Evolutionary conservation across 768 basidiomycete genomes (phyloP).

Genomic region (Rhizopogon vulgaris): DNA sequence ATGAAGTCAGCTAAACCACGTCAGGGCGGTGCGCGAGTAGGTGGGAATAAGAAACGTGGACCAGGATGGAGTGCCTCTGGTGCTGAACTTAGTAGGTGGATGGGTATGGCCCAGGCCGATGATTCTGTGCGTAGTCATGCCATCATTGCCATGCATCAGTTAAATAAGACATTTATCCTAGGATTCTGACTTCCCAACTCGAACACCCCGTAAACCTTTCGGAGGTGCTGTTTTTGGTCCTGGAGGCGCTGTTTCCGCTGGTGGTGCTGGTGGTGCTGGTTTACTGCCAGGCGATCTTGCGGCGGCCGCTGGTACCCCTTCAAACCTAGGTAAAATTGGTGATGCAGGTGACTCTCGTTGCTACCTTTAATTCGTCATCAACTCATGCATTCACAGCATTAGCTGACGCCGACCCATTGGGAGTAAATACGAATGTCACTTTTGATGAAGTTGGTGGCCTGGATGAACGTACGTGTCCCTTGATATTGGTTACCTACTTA

Average conservation of each 20-base stretch:
- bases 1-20: constrained; percentile 36
- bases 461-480: constrained; percentile 67
- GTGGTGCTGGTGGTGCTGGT: constrained; percentile 34
- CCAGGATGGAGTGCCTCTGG: constrained; percentile 78
- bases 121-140: constrained; percentile 53
- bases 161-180: constrained; percentile 16
- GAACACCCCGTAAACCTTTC: constrained; percentile 66
- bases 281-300: constrained; percentile 56
- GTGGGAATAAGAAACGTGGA: constrained; percentile 35
- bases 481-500: not conserved
- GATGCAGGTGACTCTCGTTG: constrained; percentile 48
- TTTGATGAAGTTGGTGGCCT: constrained; percentile 97
- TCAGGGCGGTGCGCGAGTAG: constrained; percentile 31
- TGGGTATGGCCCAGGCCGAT: constrained; percentile 63
- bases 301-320: constrained; percentile 71
- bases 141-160: not conserved
- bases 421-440: constrained; percentile 87
- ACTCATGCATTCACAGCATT: constrained; percentile 44
- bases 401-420: constrained; percentile 93
- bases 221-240: constrained; percentile 43
- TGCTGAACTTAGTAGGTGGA: constrained; percentile 71
- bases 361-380: constrained; percentile 8
- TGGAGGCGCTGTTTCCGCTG: constrained; percentile 37
- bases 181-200: constrained; percentile 68
- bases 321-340: constrained; percentile 79